Evolutionary conservation across 768 basidiomycete genomes (phyloP).

Genomic region (Mycena vulgaris): DNA sequence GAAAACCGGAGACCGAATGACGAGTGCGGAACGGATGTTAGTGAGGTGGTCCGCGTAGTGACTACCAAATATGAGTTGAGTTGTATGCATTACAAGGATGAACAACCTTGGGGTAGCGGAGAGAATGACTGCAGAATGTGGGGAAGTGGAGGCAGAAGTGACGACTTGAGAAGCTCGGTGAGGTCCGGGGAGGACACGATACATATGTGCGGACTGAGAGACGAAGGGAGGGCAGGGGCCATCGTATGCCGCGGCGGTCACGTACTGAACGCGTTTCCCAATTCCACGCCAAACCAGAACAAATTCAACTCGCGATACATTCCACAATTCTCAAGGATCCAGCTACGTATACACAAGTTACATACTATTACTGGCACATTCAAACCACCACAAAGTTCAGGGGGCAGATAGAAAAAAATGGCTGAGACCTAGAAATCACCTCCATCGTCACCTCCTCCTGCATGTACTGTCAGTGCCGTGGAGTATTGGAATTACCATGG

Average conservation of each 20-base stretch:
- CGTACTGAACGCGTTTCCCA: not conserved
- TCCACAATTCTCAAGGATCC: not conserved
- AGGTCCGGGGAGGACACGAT: conserved; percentile 82
- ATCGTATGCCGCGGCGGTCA: conserved; percentile 43
- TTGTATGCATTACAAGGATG: conserved; percentile 1
- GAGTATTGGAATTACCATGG: no score
- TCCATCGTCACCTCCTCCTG: not conserved
- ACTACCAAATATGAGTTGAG: conserved; percentile 59
- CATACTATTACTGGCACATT: no score
- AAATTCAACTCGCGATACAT: not conserved
- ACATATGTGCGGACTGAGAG: conserved; percentile 88
- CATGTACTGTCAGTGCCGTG: not conserved
- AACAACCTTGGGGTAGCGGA: conserved; percentile 83
- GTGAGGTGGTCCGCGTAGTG: conserved; percentile 82
- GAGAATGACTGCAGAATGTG: conserved; percentile 89
- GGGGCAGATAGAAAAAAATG: not conserved
- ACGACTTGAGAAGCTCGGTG: conserved; percentile 66
- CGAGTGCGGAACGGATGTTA: conserved; percentile 78
- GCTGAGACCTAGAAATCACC: not conserved
- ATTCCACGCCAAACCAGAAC: conserved; percentile 7
- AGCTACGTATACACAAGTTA: not conserved
- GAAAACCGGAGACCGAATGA: conserved; percentile 87
- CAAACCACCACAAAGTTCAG: no score
- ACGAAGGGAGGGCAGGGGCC: conserved; percentile 74
- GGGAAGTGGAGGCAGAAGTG: conserved; percentile 78